A percentile compares a stretch with the other conserved stretches of the same genome.
These are phyloP conservation scores for Arthonia radiata DNA, from an alignment of 495 filamentous ascomycete species.

Conservation along the genomic window DNA sequence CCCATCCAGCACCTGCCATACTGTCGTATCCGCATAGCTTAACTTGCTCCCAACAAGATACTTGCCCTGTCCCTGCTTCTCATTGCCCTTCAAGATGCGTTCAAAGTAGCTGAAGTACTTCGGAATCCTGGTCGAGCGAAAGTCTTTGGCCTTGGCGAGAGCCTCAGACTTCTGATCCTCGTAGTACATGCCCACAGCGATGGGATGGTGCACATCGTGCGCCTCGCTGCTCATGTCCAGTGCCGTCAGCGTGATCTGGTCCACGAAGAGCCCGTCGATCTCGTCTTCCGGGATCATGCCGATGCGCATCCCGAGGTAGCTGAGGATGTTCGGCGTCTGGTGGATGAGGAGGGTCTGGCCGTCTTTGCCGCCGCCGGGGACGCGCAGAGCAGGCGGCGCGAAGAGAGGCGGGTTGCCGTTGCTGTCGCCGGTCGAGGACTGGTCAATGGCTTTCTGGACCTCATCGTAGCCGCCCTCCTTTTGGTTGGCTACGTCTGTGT, in stretches of 20 bases:
- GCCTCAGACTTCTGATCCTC: slow-evolving; percentile 42
- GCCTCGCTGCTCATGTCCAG: slow-evolving; percentile 39
- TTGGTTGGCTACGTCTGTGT: slow-evolving; percentile 28
- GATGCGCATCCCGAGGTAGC: slow-evolving; percentile 30
- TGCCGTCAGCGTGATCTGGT: slow-evolving; percentile 35
- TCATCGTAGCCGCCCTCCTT: slow-evolving; percentile 1
- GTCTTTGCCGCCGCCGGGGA: slow-evolving; percentile 6
- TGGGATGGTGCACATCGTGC: slow-evolving; percentile 44
- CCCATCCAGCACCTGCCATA: slow-evolving; percentile 35
- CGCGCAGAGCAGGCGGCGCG: slow-evolving; percentile 33
- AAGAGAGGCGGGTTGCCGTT: slow-evolving; percentile 30
- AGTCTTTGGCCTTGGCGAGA: slow-evolving; percentile 23
- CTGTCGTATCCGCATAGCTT: slow-evolving; percentile 42
- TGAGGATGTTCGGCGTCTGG: slow-evolving; percentile 39
- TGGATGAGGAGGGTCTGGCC: slow-evolving; percentile 26
- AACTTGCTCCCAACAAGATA: slow-evolving; percentile 32
- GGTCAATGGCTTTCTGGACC: slow-evolving; percentile 11
- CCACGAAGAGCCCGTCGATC: slow-evolving; percentile 22
- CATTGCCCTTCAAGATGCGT: slow-evolving; percentile 28
- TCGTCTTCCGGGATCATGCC: slow-evolving; percentile 25
- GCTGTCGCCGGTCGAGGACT: slow-evolving; percentile 12
- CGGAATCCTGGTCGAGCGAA: slow-evolving; percentile 29
- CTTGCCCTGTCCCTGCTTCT: slow-evolving; percentile 20
- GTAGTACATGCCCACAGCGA: slow-evolving; percentile 28
- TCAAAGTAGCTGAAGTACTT: slow-evolving; percentile 44